Evolutionary conservation across 1,139 yeast species (phyloP).

Genomic region (Saccharomyces hybrid): DNA sequence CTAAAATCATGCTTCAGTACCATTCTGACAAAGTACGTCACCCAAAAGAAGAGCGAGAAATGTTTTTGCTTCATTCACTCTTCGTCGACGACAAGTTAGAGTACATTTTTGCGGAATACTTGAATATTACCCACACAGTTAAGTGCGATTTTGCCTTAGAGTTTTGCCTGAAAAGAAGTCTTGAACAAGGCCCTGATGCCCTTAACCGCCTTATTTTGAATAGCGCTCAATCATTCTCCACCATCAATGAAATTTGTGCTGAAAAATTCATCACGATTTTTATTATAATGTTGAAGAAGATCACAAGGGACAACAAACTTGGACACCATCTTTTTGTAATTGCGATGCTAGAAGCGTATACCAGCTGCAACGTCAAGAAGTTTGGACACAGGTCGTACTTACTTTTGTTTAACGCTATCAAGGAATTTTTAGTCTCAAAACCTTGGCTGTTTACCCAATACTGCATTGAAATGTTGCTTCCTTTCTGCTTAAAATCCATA

Average conservation of each 20-base stretch:
- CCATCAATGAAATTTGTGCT: background rate
- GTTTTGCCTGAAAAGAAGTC: background rate
- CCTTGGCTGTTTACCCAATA: slow-evolving; percentile 65
- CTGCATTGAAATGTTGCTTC: slow-evolving; percentile 45
- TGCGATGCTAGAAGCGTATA: slow-evolving; percentile 25
- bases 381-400: background rate
- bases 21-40: background rate
- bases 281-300: slow-evolving; percentile 14
- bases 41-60: background rate
- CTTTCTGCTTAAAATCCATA: slow-evolving; percentile 29
- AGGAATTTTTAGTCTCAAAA: slow-evolving; percentile 39
- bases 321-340: slow-evolving; percentile 22
- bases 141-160: background rate
- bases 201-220: slow-evolving; percentile 13
- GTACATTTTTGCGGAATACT: background rate
- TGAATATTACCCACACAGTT: background rate
- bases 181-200: slow-evolving; percentile 10
- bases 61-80: background rate
- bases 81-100: background rate
- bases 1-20: background rate
- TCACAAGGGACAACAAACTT: slow-evolving; percentile 19
- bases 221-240: background rate
- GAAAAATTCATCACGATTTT: slow-evolving; percentile 20
- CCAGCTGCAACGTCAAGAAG: slow-evolving; percentile 9
- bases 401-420: slow-evolving; percentile 28